Evolutionary conservation across 441 rosid genomes (phyloP).

Genomic region (Kokia cookei): DNA sequence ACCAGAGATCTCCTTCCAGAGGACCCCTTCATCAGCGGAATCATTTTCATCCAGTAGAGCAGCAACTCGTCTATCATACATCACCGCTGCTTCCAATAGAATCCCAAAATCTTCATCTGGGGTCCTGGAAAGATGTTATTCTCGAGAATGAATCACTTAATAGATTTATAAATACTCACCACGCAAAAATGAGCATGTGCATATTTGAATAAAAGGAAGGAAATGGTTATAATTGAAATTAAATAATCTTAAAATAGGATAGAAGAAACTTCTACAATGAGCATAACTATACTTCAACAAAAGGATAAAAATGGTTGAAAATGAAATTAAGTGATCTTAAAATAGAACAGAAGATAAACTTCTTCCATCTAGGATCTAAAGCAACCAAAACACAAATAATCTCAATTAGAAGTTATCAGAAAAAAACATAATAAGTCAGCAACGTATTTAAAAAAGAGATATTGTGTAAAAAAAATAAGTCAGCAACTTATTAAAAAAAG

Average conservation of each 20-base stretch:
- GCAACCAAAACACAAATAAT: constrained; percentile 2
- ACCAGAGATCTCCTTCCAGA: constrained; percentile 43
- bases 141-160: constrained; percentile 5
- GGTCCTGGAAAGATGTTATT: constrained; percentile 54
- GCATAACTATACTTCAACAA: background rate
- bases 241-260: background rate
- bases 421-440: background rate
- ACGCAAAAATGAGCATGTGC: background rate
- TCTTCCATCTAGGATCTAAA: background rate
- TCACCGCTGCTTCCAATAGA: constrained; percentile 90
- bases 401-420: background rate
- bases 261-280: background rate
- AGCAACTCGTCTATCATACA: constrained; percentile 95
- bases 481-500: background rate
- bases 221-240: background rate
- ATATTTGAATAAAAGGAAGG: background rate
- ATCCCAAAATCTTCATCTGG: constrained; percentile 97
- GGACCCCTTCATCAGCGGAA: constrained; percentile 32
- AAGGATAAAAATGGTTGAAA: background rate
- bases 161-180: background rate
- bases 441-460: background rate
- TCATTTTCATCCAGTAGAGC: constrained; percentile 71
- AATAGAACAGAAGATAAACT: background rate
- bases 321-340: background rate
- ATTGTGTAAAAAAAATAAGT: background rate